A percentile compares a stretch with the other conserved stretches of the same genome.
Conservation (phyloP, 1,284 basidiomycete genomes). For the Marasmius sp. region DNA sequence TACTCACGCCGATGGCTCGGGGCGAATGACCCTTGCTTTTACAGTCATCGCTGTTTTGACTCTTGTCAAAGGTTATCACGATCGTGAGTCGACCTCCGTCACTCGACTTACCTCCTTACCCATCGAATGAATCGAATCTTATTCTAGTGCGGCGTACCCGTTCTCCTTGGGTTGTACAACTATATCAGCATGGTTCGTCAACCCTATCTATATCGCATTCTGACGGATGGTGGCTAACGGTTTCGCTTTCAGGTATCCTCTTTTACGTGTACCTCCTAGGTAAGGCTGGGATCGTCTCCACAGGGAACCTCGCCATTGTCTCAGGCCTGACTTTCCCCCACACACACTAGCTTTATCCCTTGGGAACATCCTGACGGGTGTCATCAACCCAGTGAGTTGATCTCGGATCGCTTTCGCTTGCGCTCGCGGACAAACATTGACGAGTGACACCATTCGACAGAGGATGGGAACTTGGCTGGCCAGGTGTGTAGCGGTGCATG, state of each 20-base stretch:
- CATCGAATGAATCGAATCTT: background rate
- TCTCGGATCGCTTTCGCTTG: background rate
- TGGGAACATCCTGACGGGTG: conserved; percentile 38
- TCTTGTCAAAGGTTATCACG: conserved; percentile 33
- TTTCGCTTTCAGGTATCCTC: conserved; percentile 29
- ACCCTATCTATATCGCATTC: background rate
- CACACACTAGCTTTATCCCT: conserved; percentile 33
- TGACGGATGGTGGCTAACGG: background rate
- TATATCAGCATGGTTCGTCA: conserved; percentile 40
- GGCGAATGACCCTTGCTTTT: background rate
- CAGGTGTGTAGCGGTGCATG: conserved; percentile 26
- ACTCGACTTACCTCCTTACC: background rate
- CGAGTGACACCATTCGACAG: conserved; percentile 27
- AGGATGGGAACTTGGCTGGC: conserved; percentile 30
- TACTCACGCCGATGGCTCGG: background rate
- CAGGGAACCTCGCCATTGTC: background rate
- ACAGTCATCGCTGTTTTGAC: conserved; percentile 39
- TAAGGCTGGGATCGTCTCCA: conserved; percentile 16
- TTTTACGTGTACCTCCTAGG: conserved; percentile 41
- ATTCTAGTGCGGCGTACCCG: conserved; percentile 31
- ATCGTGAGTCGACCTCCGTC: conserved; percentile 27
- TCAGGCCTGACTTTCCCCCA: background rate
- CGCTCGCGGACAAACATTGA: conserved; percentile 10
- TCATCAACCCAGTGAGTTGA: conserved; percentile 34
- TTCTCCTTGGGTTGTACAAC: conserved; percentile 33